Percentiles rank a stretch among this genome's conserved stretches.
Evolutionary conservation across 768 basidiomycete genomes (phyloP).

Genomic region (Mycena floridula): DNA sequence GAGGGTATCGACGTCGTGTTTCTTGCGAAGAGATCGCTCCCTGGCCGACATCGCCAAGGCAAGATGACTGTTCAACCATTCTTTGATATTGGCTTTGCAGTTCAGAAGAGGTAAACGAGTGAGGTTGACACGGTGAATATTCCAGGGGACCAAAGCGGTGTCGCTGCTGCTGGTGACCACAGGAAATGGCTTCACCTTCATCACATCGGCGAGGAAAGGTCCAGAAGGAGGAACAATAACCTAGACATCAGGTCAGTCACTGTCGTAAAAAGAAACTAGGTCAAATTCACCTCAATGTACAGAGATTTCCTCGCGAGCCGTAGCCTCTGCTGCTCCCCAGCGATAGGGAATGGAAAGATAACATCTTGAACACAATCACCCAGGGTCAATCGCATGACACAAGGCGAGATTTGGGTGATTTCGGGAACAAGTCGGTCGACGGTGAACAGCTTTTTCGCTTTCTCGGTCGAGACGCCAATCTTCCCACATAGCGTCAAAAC

Average conservation of each 20-base stretch:
- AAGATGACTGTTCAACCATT: conserved; percentile 28
- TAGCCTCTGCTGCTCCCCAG: conserved; percentile 14
- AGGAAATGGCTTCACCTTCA: conserved; percentile 21
- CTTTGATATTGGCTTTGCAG: conserved; percentile 6
- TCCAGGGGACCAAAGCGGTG: conserved; percentile 20
- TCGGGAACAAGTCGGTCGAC: conserved; percentile 5
- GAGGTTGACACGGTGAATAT: conserved; percentile 33
- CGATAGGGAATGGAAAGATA: conserved; percentile 20
- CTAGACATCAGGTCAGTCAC: conserved; percentile 8
- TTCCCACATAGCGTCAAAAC: conserved; percentile 9
- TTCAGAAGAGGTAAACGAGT: conserved; percentile 26
- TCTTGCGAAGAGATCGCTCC: conserved; percentile 16
- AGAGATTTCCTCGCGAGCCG: conserved; percentile 23
- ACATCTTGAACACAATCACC: conserved; percentile 10
- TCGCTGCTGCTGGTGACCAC: conserved; percentile 8
- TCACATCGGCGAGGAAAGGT: conserved; percentile 15
- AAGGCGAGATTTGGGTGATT: conserved; percentile 13
- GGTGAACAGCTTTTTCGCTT: conserved; percentile 11
- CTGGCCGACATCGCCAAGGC: conserved; percentile 20
- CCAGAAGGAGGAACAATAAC: conserved; percentile 22
- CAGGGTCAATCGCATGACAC: conserved; percentile 15
- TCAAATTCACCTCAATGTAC: conserved; percentile 22
- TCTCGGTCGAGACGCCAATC: conserved; percentile 11
- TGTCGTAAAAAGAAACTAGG: background rate
- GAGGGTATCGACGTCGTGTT: conserved; percentile 15